Conservation (phyloP, 2,329 filamentous ascomycete species). For the Verticillium klebahnii region DNA sequence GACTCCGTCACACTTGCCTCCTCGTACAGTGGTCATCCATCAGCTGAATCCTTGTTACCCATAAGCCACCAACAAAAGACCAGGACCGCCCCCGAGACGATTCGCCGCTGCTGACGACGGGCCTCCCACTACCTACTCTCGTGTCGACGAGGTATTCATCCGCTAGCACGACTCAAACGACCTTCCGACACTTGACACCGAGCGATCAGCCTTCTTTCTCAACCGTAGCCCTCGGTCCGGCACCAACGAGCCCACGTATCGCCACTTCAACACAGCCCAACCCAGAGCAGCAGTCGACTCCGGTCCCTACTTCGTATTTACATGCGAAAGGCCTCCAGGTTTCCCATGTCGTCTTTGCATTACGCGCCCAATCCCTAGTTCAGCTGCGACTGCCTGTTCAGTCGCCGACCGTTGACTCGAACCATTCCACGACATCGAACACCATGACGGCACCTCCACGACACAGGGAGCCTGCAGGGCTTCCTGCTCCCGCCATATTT, state of each 20-base stretch:
- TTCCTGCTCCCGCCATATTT: constrained; percentile 30
- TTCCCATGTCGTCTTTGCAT: neutral
- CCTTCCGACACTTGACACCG: neutral
- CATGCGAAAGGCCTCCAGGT: neutral
- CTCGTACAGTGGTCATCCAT: neutral
- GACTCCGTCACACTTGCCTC: neutral
- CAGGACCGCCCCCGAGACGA: neutral
- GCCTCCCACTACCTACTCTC: neutral
- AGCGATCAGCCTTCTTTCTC: neutral
- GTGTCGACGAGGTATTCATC: neutral
- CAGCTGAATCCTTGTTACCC: neutral
- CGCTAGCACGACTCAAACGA: neutral
- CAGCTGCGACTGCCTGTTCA: neutral
- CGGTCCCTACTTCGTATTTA: neutral
- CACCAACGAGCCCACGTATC: neutral
- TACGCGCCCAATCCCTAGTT: neutral
- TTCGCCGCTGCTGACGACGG: neutral
- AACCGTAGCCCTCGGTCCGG: neutral
- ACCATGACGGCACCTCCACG: constrained; percentile 32
- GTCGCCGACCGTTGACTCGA: neutral
- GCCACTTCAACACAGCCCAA: neutral
- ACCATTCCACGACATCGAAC: neutral
- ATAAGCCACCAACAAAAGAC: neutral
- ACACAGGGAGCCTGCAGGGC: constrained; percentile 25
- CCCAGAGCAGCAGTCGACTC: neutral